phyloP scores from a whole-genome alignment of 75 land plant species.

The Selaginella moellendorffii region DNA sequence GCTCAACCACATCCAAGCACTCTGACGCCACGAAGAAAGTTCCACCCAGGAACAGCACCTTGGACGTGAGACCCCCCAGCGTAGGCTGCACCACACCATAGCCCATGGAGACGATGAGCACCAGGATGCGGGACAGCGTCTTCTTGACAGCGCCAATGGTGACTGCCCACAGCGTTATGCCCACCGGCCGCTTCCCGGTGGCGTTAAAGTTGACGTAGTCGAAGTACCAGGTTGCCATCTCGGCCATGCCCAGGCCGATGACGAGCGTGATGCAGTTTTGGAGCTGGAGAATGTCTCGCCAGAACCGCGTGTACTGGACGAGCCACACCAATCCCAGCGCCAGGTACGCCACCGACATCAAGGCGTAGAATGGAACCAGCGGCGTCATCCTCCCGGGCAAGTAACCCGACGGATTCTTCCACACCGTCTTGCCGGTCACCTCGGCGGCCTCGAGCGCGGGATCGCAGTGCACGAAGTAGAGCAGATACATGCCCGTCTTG shows the following conservation, averaged over 20 bases:
- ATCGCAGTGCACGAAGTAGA: constrained; percentile 38
- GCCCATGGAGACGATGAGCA: constrained; percentile 39
- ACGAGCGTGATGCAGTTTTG: constrained; percentile 33
- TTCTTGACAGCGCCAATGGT: constrained; percentile 39
- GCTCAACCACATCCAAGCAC: constrained; percentile 31
- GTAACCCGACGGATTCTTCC: constrained; percentile 37
- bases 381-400: constrained; percentile 44
- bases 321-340: constrained; percentile 35
- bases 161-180: constrained; percentile 37
- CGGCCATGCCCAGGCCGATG: constrained; percentile 39
- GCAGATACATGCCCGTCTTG: constrained; percentile 32
- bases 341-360: constrained; percentile 36
- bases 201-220: constrained; percentile 36
- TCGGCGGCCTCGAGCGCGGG: constrained; percentile 22
- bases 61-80: constrained; percentile 29
- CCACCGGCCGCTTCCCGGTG: constrained; percentile 32
- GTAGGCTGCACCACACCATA: constrained; percentile 38
- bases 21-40: constrained; percentile 30
- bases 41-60: constrained; percentile 21
- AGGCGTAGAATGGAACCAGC: constrained; percentile 27
- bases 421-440: constrained; percentile 28
- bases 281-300: constrained; percentile 34
- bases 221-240: constrained; percentile 43
- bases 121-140: constrained; percentile 35
- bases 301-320: constrained; percentile 27